These are phyloP conservation scores for Backusella australiensis DNA, from an alignment of 192 early-diverging fungal species.

Conservation along the genomic window DNA sequence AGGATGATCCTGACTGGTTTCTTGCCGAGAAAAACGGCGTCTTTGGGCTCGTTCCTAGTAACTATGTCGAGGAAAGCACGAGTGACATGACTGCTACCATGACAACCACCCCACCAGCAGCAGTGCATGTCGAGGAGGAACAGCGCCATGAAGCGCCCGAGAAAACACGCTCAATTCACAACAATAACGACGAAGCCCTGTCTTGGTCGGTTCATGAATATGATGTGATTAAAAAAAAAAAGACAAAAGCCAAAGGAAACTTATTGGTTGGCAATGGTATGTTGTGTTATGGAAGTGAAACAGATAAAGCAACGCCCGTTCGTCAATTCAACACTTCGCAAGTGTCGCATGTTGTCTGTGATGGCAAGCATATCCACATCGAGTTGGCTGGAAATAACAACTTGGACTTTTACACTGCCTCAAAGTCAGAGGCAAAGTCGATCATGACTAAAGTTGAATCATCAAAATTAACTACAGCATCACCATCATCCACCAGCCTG, in stretches of 20 bases:
- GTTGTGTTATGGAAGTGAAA: slow-evolving; percentile 61
- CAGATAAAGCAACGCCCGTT: slow-evolving; percentile 60
- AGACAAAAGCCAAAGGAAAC: slow-evolving; percentile 64
- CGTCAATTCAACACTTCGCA: slow-evolving; percentile 57
- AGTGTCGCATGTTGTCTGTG: slow-evolving; percentile 52
- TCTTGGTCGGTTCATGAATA: slow-evolving; percentile 58
- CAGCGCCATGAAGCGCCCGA: neutral
- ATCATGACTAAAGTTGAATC: slow-evolving; percentile 64
- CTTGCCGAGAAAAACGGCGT: slow-evolving; percentile 64
- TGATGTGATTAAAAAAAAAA: slow-evolving; percentile 68
- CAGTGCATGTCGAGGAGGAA: neutral
- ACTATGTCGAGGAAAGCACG: slow-evolving; percentile 65
- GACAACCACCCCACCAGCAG: neutral
- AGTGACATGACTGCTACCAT: neutral
- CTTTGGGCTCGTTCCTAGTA: slow-evolving; percentile 84
- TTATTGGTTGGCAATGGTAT: slow-evolving; percentile 60
- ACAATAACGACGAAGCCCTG: slow-evolving; percentile 35
- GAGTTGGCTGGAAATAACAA: slow-evolving; percentile 60
- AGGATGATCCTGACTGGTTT: slow-evolving; percentile 92
- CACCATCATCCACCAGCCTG: neutral
- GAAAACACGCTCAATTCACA: slow-evolving; percentile 8
- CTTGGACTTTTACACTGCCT: slow-evolving; percentile 62
- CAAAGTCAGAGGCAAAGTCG: slow-evolving; percentile 64
- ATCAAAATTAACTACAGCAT: neutral
- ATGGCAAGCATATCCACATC: slow-evolving; percentile 61